These are phyloP conservation scores for Hypoxylon perforatum DNA, from an alignment of 495 filamentous ascomycete species.

Conservation along the genomic window DNA sequence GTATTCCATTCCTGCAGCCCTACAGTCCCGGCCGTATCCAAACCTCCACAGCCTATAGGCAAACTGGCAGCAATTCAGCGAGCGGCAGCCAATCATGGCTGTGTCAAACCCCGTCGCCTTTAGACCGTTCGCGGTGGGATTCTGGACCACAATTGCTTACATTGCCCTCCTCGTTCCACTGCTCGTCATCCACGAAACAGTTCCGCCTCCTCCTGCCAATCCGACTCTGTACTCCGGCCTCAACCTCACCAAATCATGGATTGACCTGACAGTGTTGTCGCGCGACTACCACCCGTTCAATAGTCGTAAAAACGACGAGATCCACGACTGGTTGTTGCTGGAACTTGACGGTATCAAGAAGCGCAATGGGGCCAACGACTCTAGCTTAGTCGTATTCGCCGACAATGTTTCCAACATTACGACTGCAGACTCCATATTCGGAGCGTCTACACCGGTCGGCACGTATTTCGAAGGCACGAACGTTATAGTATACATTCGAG, in stretches of 20 bases:
- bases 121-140: slow-evolving; percentile 72
- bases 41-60: slow-evolving; percentile 22
- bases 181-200: slow-evolving; percentile 76
- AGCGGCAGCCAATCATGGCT: slow-evolving; percentile 44
- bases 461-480: slow-evolving; percentile 94
- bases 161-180: slow-evolving; percentile 75
- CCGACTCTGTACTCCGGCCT: slow-evolving; percentile 68
- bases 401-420: slow-evolving; percentile 86
- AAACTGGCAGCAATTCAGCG: slow-evolving; percentile 20
- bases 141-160: slow-evolving; percentile 76
- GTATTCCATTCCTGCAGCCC: slow-evolving; percentile 31
- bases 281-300: slow-evolving; percentile 88
- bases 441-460: slow-evolving; percentile 44
- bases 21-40: slow-evolving; percentile 23
- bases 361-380: slow-evolving; percentile 55
- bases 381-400: slow-evolving; percentile 74
- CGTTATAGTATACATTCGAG: slow-evolving; percentile 89
- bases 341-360: slow-evolving; percentile 76
- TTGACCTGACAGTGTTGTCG: slow-evolving; percentile 80
- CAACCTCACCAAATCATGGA: slow-evolving; percentile 86
- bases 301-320: slow-evolving; percentile 80
- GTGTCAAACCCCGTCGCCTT: slow-evolving; percentile 62
- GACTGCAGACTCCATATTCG: slow-evolving; percentile 39
- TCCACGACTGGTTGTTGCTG: slow-evolving; percentile 79
- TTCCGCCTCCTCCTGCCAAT: slow-evolving; percentile 74